Evolutionary conservation across 2,329 filamentous ascomycete genomes (phyloP).

Genomic region (Cladosporium sp.): DNA sequence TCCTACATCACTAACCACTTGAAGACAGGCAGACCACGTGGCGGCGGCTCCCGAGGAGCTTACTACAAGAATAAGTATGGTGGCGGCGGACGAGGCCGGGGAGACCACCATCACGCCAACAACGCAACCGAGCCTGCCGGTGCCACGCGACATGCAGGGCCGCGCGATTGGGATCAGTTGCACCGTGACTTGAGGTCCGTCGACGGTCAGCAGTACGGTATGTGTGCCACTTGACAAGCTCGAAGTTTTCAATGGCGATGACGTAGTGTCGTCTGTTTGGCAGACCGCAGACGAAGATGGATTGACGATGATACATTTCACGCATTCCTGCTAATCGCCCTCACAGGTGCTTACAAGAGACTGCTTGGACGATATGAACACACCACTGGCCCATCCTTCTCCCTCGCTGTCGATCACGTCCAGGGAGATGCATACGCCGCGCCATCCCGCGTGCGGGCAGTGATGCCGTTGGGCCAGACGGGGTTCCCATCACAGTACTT

Average conservation of each 20-base stretch:
- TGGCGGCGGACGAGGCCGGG: constrained; percentile 18
- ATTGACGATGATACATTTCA: background rate
- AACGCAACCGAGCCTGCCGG: background rate
- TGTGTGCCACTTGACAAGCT: constrained; percentile 4
- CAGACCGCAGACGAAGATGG: background rate
- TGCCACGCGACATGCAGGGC: background rate
- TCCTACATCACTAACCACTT: background rate
- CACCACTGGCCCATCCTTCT: constrained; percentile 20
- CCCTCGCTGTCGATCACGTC: constrained; percentile 31
- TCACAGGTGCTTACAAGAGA: constrained; percentile 30
- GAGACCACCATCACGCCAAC: constrained; percentile 7
- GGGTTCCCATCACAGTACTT: constrained; percentile 26
- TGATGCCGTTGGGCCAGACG: constrained; percentile 27
- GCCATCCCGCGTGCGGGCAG: constrained; percentile 29
- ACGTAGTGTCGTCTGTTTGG: background rate
- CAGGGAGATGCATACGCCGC: constrained; percentile 33
- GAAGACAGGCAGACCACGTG: constrained; percentile 14
- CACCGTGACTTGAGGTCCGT: constrained; percentile 22
- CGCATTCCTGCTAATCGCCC: background rate
- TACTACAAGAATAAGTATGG: constrained; percentile 29
- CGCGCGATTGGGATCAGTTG: constrained; percentile 23
- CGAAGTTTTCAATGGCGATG: constrained; percentile 1
- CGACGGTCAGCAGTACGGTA: constrained; percentile 30
- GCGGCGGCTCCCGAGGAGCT: constrained; percentile 25
- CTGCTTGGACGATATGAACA: constrained; percentile 27